Evolutionary conservation across 805 yeast species (phyloP), one percentile per base, ranked within the genome.

Genomic region (Kazachstania martiniae): DNA sequence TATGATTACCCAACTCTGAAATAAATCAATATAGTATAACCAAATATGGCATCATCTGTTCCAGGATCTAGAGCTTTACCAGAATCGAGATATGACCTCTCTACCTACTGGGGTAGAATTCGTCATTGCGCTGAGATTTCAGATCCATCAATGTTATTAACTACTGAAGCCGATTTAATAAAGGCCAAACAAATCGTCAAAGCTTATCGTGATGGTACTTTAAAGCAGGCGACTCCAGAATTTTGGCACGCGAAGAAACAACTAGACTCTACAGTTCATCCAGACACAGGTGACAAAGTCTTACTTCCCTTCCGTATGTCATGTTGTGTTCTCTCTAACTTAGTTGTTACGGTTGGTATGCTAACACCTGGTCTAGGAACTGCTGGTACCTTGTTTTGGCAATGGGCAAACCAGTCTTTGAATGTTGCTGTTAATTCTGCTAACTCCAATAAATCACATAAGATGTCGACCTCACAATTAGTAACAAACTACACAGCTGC

Each of bases 301-400:
- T 53, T 83, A 18, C 64, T 91, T 34, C 99, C 99, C 3, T 91
- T 91, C 61, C 72, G 99, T 60, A 91, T 91, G 99, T 85, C 95
- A 16, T 79, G 89, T 21, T 85, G 91, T 62, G 99, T 91, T 12
- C 63, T 91, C 33, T 84, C 95, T 8, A 91, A 91, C 57, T 62
- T 91, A 58, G 89, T 89, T 15, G 97, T 91, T 31, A 89, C 97
- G 5, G 89, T 81, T 3, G 99, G 99, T 43, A 91, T 91, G 99
- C 70, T 91, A 43, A 89, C 96, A 1, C 99, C 99, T 6, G 81
- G 82, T 35, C 58, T 91, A 51, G 93, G 94, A 8, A 75, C 86
- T 8, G 74, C 70, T 0, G 99, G 98, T 24, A 89, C 97, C 0
- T 54, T 86, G 15, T 89, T 91, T 60, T 91, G 98, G 99, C 99